A percentile compares a stretch with the other conserved stretches of the same genome.
phyloP scores from a whole-genome alignment of 2,329 filamentous ascomycete genomes.

The Epichloe baconii region DNA sequence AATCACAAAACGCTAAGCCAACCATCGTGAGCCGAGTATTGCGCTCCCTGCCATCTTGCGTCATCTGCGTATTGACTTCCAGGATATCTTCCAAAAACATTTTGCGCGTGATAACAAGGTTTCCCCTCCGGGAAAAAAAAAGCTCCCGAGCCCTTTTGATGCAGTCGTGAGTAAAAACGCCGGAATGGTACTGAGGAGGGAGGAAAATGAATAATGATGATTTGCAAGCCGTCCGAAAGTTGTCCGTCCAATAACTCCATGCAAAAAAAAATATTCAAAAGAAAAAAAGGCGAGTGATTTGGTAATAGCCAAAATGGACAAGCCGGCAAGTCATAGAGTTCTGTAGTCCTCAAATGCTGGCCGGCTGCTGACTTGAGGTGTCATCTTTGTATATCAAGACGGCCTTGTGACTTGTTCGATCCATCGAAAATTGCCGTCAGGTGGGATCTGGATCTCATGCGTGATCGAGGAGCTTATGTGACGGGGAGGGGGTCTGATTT shows the following conservation, averaged over 20 bases:
- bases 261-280: neutral
- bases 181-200: neutral
- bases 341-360: neutral
- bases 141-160: neutral
- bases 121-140: neutral
- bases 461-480: neutral
- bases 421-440: neutral
- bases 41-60: neutral
- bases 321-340: neutral
- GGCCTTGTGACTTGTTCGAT: neutral
- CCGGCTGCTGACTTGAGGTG: neutral
- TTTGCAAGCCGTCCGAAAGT: neutral
- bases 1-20: slow-evolving; percentile 7
- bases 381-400: neutral
- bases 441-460: neutral
- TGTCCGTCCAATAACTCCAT: neutral
- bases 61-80: neutral
- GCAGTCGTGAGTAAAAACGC: slow-evolving; percentile 1
- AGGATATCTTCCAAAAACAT: neutral
- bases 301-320: neutral
- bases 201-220: neutral
- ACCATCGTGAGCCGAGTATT: neutral
- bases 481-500: neutral
- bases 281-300: neutral
- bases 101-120: neutral